Evolutionary conservation across 2,329 filamentous ascomycete genomes (phyloP), one percentile per base, ranked within the genome.

Genomic region (Elsinoe perseae): DNA sequence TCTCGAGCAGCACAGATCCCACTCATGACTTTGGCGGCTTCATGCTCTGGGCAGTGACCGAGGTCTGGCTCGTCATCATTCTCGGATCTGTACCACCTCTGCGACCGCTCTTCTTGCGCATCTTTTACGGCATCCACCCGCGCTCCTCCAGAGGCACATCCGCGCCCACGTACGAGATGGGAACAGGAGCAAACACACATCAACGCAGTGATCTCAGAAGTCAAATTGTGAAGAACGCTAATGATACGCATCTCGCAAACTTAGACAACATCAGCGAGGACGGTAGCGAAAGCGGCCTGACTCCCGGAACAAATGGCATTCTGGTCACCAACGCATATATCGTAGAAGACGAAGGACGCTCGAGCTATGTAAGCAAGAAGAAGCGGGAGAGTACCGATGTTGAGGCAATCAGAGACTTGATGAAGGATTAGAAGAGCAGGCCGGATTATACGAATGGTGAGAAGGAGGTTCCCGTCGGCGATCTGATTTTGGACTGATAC

Each of bases 61-160:
- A 56, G 28, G 23, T 56, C 27, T 56, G 53, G 53, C 23, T 48
- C 2, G 40, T 56, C 27, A 44, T 56, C 25, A 56, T 56, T 34
- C 40, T 56, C 38, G 30, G 36, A 10, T 56, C 53, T 2, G 48
- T 56, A 9, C 53, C 53, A 16, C 36, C 40, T 18, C 40, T 56
- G 6, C 53, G 53, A 46, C 53, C 53, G 2, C 40, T 56, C n/a
- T 56, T 56, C 53, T 21, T 56, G 8, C 38, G 40, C 20, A 21
- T 48, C 16, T 56, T 56, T 27, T 56, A 56, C 40, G 53, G 53
- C 23, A 38, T 56, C 9, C 20, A 34, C 10, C 48, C 18, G 7
- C n/a, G 12, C 20, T 52, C 48, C 14, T 36, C 48, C 30, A 52
- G 25, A 12, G 16, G 20, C 20, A 25, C 28, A 2, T 36, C 48